Conservation (phyloP, 164 flowering plant species). For the Vitis rupestris region DNA sequence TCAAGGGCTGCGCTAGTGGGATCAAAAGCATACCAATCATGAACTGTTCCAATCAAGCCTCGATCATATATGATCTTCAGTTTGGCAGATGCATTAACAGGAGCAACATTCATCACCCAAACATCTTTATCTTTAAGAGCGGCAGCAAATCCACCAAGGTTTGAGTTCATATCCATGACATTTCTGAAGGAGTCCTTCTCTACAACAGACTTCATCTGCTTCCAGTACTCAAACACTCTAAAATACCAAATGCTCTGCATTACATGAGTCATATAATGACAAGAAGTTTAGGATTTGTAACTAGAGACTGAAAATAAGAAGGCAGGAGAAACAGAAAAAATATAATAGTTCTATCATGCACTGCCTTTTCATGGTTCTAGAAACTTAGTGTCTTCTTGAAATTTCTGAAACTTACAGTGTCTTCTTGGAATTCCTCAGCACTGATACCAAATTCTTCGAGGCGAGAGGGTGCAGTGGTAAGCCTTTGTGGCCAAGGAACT, state of each 20-base stretch:
- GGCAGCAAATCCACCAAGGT: slow-evolving; percentile 83
- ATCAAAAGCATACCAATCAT: slow-evolving; percentile 62
- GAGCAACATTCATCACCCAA: slow-evolving; percentile 91
- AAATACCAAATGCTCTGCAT: slow-evolving; percentile 62
- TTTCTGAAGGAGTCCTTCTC: slow-evolving; percentile 61
- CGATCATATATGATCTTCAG: slow-evolving; percentile 74
- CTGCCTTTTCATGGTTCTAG: not conserved
- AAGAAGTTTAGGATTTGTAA: no score
- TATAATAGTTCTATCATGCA: not conserved
- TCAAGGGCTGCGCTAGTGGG: not conserved
- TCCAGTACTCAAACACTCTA: slow-evolving; percentile 77
- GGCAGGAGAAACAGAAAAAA: no score
- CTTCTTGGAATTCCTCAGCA: slow-evolving; percentile 55
- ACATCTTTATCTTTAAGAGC: slow-evolving; percentile 72
- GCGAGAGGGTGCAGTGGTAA: slow-evolving; percentile 69
- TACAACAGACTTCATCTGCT: slow-evolving; percentile 58
- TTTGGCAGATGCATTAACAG: slow-evolving; percentile 50
- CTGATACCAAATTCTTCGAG: slow-evolving; percentile 66
- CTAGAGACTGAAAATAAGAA: no score
- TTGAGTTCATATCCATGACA: slow-evolving; percentile 84
- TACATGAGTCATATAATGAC: not conserved
- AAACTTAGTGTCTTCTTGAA: not conserved
- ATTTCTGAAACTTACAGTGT: slow-evolving; percentile 48
- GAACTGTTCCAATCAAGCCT: slow-evolving; percentile 76
- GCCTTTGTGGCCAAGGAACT: slow-evolving; percentile 87